phyloP scores from a whole-genome alignment of 2,329 filamentous ascomycete genomes.

The Cordyceps farinosa region DNA sequence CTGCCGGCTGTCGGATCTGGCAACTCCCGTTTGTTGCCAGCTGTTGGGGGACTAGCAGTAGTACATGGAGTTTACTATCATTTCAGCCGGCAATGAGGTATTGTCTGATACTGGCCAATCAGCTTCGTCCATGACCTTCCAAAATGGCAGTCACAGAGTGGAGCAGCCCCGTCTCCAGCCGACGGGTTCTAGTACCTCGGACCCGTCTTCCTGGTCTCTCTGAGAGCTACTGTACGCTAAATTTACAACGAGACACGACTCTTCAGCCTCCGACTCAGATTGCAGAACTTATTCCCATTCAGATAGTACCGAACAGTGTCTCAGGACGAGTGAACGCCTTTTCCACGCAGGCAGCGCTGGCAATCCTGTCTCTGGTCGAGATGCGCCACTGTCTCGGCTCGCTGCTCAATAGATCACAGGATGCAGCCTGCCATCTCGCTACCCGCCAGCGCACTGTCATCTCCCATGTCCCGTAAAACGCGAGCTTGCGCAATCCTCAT shows the following conservation, averaged over 20 bases:
- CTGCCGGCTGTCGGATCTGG: background rate
- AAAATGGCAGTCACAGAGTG: background rate
- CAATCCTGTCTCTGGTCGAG: too few species aligned
- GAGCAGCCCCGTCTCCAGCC: too few species aligned
- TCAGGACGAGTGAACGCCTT: background rate
- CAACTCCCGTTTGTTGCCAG: background rate
- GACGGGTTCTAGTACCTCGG: too few species aligned
- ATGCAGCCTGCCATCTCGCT: background rate
- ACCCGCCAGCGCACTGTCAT: background rate
- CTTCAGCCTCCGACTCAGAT: too few species aligned
- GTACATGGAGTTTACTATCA: background rate
- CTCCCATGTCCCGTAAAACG: background rate
- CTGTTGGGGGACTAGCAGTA: background rate
- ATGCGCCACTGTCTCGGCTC: background rate
- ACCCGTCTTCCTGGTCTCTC: too few species aligned
- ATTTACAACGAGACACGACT: too few species aligned
- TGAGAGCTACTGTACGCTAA: too few species aligned
- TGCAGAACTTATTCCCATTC: background rate
- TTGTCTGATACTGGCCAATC: background rate
- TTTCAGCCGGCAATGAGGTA: background rate
- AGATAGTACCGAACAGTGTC: background rate
- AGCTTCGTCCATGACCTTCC: conserved; percentile 7
- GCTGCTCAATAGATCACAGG: background rate
- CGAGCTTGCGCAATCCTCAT: background rate
- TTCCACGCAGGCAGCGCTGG: background rate